Evolutionary conservation across 306 rosid genomes (phyloP).

Genomic region (Mimosa pudica): DNA sequence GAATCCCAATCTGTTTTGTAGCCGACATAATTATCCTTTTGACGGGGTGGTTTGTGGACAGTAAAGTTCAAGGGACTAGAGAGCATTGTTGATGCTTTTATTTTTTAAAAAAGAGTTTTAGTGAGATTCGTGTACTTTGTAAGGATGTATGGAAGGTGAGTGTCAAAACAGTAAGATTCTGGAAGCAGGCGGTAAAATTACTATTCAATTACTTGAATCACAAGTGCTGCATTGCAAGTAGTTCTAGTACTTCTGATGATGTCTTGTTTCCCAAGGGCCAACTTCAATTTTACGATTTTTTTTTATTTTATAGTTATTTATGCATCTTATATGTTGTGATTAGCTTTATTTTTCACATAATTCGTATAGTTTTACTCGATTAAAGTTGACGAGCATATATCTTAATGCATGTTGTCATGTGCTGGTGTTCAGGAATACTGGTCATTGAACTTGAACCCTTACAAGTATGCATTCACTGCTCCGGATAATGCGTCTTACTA

Average conservation of each 20-base stretch:
- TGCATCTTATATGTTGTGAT: not conserved
- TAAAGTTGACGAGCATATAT: constrained; percentile 13
- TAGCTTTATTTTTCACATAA: constrained; percentile 19
- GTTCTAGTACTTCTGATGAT: not conserved
- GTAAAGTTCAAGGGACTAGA: not conserved
- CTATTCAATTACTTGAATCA: not conserved
- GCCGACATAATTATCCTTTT: not conserved
- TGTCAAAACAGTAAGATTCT: not conserved
- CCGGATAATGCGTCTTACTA: constrained; percentile 67
- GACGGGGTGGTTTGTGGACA: not conserved
- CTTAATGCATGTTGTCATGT: constrained; percentile 23
- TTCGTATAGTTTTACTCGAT: not conserved
- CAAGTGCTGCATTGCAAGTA: constrained; percentile 6
- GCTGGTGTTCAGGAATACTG: constrained; percentile 72
- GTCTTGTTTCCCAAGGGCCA: not conserved
- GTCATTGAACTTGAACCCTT: constrained; percentile 85
- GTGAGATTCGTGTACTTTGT: not conserved
- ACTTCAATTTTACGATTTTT: not conserved
- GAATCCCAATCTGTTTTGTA: not conserved
- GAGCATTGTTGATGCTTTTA: not conserved
- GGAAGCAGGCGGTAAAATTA: not conserved
- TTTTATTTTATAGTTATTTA: not conserved
- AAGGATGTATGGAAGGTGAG: too few relatives aligned
- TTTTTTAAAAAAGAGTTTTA: not conserved
- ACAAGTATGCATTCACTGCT: constrained; percentile 73